phyloP scores from a whole-genome alignment of 768 basidiomycete species.

The Ramaria sp. region DNA sequence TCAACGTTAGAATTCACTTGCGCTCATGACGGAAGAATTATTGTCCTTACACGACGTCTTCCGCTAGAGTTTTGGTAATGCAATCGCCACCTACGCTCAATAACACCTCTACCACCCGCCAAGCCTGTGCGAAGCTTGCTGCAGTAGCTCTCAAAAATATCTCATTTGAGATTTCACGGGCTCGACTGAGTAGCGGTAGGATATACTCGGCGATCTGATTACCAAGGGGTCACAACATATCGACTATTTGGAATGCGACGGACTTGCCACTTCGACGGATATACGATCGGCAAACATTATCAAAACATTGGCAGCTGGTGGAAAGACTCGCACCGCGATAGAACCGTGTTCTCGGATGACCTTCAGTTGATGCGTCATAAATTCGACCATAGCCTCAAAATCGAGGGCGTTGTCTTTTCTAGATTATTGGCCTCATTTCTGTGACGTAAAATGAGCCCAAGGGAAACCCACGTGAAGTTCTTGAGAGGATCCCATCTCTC shows the following conservation, averaged over 20 bases:
- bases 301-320: slow-evolving; percentile 64
- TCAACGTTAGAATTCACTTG: neutral
- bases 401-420: slow-evolving; percentile 54
- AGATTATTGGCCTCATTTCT: slow-evolving; percentile 1
- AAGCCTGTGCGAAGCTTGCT: slow-evolving; percentile 81
- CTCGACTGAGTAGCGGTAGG: slow-evolving; percentile 59
- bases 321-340: slow-evolving; percentile 79
- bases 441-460: neutral
- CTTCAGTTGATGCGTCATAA: slow-evolving; percentile 59
- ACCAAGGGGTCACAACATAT: neutral
- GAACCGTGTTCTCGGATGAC: slow-evolving; percentile 67
- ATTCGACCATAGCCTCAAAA: slow-evolving; percentile 90
- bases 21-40: neutral
- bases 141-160: slow-evolving; percentile 77
- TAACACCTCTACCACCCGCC: slow-evolving; percentile 74
- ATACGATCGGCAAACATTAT: slow-evolving; percentile 76
- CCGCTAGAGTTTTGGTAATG: slow-evolving; percentile 44
- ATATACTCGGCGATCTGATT: slow-evolving; percentile 80
- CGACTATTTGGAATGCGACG: neutral
- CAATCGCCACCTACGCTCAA: slow-evolving; percentile 37
- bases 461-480: slow-evolving; percentile 59
- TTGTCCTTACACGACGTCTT: slow-evolving; percentile 69
- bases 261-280: slow-evolving; percentile 69
- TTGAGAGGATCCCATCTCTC: slow-evolving; percentile 69
- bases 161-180: slow-evolving; percentile 61